A percentile compares a stretch with the other conserved stretches of the same genome.
Evolutionary conservation across 2,329 filamentous ascomycete species (phyloP).

Genomic region (Pestalotiopsis sp.): DNA sequence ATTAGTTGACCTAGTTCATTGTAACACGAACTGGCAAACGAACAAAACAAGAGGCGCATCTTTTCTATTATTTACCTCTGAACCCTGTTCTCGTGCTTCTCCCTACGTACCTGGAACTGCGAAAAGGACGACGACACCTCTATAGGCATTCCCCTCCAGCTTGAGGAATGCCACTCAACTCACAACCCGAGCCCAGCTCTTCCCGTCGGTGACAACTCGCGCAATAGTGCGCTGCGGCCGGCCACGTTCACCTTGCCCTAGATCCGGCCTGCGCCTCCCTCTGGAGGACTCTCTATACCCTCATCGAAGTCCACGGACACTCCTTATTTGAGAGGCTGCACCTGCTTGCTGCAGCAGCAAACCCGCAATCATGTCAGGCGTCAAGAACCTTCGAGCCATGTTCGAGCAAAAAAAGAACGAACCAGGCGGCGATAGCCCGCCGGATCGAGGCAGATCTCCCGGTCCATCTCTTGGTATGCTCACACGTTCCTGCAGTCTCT

Average conservation of each 20-base stretch:
- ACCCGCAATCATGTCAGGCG: constrained; percentile 57
- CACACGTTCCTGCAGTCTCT: constrained; percentile 15
- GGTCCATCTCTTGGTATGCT: constrained; percentile 7
- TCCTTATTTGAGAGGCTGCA: neutral
- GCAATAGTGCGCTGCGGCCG: neutral
- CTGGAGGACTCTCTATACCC: neutral
- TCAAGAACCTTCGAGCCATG: constrained; percentile 77
- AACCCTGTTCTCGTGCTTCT: neutral
- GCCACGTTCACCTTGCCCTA: neutral
- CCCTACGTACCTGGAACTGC: neutral
- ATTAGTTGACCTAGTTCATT: neutral
- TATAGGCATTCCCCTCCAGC: neutral
- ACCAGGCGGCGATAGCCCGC: constrained; percentile 45
- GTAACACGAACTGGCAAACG: neutral
- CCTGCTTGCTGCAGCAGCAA: neutral
- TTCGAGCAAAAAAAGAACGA: constrained; percentile 70
- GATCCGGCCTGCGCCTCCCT: neutral
- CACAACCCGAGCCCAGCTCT: constrained; percentile 20
- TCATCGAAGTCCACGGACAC: neutral
- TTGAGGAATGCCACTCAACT: constrained; percentile 22
- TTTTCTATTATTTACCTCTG: neutral
- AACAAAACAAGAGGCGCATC: neutral
- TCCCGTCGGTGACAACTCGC: constrained; percentile 25
- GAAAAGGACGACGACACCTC: neutral
- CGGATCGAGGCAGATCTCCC: constrained; percentile 67